phyloP scores from a whole-genome alignment of 2,329 filamentous ascomycete genomes.

The Xylaria sp. region DNA sequence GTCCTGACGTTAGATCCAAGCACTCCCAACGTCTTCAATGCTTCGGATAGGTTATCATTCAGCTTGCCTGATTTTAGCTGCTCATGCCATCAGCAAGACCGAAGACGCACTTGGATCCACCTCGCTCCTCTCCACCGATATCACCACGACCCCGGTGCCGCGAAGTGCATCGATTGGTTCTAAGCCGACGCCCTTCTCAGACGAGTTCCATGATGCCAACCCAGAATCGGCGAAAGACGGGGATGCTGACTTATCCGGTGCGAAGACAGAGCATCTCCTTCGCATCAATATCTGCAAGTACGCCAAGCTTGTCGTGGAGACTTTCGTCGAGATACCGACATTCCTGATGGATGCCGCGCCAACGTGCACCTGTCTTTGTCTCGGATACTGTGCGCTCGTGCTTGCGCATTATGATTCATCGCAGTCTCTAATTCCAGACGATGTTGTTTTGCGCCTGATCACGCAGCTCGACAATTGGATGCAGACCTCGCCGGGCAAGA shows the following conservation, averaged over 20 bases:
- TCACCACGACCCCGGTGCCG: not conserved
- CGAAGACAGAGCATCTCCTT: slow-evolving; percentile 13
- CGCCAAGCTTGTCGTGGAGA: slow-evolving; percentile 29
- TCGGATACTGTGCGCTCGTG: slow-evolving; percentile 33
- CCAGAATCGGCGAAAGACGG: not conserved
- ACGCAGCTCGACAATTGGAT: slow-evolving; percentile 30
- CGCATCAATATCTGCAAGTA: slow-evolving; percentile 28
- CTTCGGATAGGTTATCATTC: slow-evolving; percentile 33
- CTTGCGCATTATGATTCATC: slow-evolving; percentile 31
- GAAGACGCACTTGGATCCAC: slow-evolving; percentile 29
- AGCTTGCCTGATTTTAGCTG: slow-evolving; percentile 32
- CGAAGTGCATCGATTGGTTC: slow-evolving; percentile 1
- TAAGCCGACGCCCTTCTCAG: slow-evolving; percentile 1
- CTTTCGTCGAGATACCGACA: slow-evolving; percentile 31
- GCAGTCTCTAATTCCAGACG: slow-evolving; percentile 29
- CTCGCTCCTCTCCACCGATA: slow-evolving; percentile 26
- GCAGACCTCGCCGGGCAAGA: slow-evolving; percentile 28
- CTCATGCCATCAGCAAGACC: slow-evolving; percentile 29
- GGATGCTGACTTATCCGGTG: not conserved
- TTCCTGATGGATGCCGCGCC: slow-evolving; percentile 30
- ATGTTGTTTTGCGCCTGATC: slow-evolving; percentile 28
- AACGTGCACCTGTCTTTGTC: slow-evolving; percentile 30
- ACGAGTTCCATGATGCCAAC: not conserved
- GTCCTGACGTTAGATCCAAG: slow-evolving; percentile 16
- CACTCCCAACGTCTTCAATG: slow-evolving; percentile 32